These are phyloP conservation scores for Cyclotella choctawhatcheeana DNA, from an alignment of 108 stramenopile genomes.

Conservation along the genomic window DNA sequence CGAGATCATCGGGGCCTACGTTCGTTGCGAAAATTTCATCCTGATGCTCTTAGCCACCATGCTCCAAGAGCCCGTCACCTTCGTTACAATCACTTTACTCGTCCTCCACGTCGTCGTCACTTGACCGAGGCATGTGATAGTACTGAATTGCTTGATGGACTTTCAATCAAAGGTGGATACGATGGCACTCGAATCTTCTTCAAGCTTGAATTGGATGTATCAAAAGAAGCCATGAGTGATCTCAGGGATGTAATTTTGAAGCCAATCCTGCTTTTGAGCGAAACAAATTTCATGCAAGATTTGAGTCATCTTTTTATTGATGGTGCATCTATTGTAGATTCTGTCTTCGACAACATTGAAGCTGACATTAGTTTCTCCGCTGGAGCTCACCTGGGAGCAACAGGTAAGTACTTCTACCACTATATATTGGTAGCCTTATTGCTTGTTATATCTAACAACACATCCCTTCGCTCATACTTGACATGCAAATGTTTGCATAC, in stretches of 20 bases:
- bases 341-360: background rate
- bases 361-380: slow-evolving; percentile 20
- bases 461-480: background rate
- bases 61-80: slow-evolving; percentile 21
- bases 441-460: too few relatives aligned
- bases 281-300: slow-evolving; percentile 17
- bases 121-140: background rate
- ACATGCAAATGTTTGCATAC: too few relatives aligned
- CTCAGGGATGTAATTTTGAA: slow-evolving; percentile 13
- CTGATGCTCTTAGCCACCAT: background rate
- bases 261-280: slow-evolving; percentile 18
- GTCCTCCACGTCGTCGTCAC: slow-evolving; percentile 12
- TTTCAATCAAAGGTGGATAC: slow-evolving; percentile 35
- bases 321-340: background rate
- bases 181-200: slow-evolving; percentile 22
- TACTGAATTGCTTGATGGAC: slow-evolving; percentile 15
- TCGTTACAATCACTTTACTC: slow-evolving; percentile 32
- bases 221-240: slow-evolving; percentile 10
- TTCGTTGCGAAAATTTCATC: background rate
- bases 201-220: slow-evolving; percentile 27
- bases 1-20: background rate
- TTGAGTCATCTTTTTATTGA: slow-evolving; percentile 6
- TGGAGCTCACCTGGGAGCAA: slow-evolving; percentile 17
- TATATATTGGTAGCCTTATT: too few relatives aligned
- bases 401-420: slow-evolving; percentile 20